Conservation (phyloP, 1,284 basidiomycete species). For the Austroboletus niveus region DNA sequence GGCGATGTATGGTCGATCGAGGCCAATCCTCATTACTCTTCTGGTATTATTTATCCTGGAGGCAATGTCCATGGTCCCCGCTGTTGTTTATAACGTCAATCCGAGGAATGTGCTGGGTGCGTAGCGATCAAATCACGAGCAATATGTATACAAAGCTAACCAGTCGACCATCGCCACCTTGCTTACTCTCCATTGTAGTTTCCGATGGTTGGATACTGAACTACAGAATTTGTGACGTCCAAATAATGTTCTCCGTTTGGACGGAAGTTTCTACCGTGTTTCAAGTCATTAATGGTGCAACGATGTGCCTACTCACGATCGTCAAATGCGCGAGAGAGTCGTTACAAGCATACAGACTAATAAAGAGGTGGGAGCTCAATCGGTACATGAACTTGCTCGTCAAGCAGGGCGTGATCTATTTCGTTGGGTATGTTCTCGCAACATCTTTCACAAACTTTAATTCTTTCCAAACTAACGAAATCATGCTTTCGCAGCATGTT, state of each 20-base stretch:
- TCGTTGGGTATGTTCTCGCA: not conserved
- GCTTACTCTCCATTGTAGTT: not conserved
- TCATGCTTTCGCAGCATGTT: not conserved
- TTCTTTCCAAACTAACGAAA: not conserved
- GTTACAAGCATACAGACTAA: not conserved
- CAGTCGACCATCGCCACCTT: too few relatives aligned
- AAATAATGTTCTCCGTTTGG: not conserved
- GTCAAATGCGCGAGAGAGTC: not conserved
- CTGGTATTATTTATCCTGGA: not conserved
- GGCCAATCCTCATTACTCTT: not conserved
- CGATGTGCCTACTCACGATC: not conserved
- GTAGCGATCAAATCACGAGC: not conserved
- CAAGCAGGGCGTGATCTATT: not conserved
- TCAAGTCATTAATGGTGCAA: not conserved
- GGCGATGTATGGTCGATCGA: slow-evolving; percentile 2
- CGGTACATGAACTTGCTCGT: not conserved
- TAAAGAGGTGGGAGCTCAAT: not conserved
- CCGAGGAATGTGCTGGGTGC: not conserved
- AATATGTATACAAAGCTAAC: too few relatives aligned
- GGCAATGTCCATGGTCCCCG: not conserved
- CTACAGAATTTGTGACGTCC: not conserved
- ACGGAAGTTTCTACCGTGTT: not conserved
- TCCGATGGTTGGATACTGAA: not conserved
- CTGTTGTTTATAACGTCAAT: not conserved
- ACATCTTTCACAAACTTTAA: too few relatives aligned